phyloP scores from a whole-genome alignment of 2,329 filamentous ascomycete species.

The Ophiostoma novo-ulmi region DNA sequence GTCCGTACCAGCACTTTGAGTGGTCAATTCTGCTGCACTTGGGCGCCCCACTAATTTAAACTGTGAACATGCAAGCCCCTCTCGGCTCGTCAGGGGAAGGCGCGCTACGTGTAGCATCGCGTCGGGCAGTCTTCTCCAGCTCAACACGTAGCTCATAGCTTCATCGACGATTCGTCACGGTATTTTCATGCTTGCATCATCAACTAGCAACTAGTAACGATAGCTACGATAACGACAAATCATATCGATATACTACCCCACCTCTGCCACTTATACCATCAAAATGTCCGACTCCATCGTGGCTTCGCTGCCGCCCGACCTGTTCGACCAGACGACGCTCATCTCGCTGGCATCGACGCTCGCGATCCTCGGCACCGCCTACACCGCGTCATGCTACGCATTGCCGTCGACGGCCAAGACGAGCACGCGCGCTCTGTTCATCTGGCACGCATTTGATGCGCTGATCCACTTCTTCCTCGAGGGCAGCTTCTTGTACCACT shows the following conservation, averaged over 20 bases:
- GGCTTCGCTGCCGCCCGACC: conserved; percentile 44
- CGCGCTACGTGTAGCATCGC: not conserved
- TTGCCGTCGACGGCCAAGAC: conserved; percentile 50
- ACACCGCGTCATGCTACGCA: conserved; percentile 43
- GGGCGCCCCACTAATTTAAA: not conserved
- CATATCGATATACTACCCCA: not conserved
- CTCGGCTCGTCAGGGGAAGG: not conserved
- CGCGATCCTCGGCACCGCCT: conserved; percentile 48
- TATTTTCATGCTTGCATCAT: not conserved
- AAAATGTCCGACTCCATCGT: conserved; percentile 19
- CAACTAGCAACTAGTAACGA: not conserved
- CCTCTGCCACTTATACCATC: not conserved
- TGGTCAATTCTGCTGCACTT: not conserved
- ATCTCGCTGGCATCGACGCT: conserved; percentile 53
- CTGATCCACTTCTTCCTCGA: conserved; percentile 89
- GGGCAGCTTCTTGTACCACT: conserved; percentile 87
- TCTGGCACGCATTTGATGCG: conserved; percentile 92
- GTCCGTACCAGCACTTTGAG: not conserved
- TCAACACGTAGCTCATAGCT: not conserved
- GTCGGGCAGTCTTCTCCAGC: not conserved
- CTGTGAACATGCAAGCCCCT: not conserved
- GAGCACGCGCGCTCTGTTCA: conserved; percentile 74
- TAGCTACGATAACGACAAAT: not conserved
- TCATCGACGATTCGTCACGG: not conserved
- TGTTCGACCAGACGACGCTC: conserved; percentile 57